These are phyloP conservation scores for Agaricales sp. DNA, from an alignment of 1,284 basidiomycete genomes.

Conservation along the genomic window DNA sequence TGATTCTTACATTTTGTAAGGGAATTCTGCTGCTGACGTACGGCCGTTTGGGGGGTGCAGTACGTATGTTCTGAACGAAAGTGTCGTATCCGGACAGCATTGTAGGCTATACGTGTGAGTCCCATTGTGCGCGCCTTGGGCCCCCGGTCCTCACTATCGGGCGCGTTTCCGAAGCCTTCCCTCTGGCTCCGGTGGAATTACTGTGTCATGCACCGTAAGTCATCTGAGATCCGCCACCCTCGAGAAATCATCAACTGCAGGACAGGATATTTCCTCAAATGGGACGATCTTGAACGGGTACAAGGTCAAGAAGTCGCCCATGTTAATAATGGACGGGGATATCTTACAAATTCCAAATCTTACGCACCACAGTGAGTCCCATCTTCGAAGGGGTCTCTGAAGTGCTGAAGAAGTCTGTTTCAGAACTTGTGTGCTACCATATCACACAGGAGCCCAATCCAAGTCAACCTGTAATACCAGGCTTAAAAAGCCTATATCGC, in stretches of 20 bases:
- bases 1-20: conserved; percentile 15
- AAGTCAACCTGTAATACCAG: neutral
- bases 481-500: neutral
- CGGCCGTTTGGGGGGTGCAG: no score
- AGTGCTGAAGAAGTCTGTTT: neutral
- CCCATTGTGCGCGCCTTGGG: conserved; percentile 4
- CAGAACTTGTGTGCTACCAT: conserved; percentile 61
- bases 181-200: conserved; percentile 59
- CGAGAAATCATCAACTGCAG: neutral
- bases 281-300: conserved; percentile 65
- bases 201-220: conserved; percentile 65
- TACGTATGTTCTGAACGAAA: conserved; percentile 38
- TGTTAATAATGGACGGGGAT: conserved; percentile 70
- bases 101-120: conserved; percentile 71
- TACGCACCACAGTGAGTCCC: neutral
- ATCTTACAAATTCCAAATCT: conserved; percentile 43
- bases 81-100: conserved; percentile 54
- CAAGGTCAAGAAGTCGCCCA: conserved; percentile 47
- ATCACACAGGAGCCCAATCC: conserved; percentile 37
- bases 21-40: no score
- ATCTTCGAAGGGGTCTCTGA: conserved; percentile 5
- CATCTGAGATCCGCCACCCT: neutral
- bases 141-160: neutral
- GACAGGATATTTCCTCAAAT: conserved; percentile 71
- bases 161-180: conserved; percentile 35